Evolutionary conservation across 192 early-diverging fungal genomes (phyloP).

Genomic region (Coemansia sp.): DNA sequence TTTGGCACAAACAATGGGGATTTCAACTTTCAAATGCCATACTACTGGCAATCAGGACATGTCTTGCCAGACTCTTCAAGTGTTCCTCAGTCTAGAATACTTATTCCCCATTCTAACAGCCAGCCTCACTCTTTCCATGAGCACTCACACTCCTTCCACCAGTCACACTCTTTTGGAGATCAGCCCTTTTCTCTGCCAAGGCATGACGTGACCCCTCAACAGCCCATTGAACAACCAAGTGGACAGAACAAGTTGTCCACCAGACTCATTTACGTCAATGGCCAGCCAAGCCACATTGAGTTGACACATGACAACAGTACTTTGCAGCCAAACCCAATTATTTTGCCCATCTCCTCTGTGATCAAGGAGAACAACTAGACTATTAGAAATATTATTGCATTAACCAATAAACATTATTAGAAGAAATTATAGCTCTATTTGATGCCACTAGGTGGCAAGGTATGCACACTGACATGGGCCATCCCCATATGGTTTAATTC

Average conservation of each 20-base stretch:
- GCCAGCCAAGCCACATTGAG: constrained; percentile 37
- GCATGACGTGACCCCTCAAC: neutral
- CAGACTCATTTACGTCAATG: constrained; percentile 37
- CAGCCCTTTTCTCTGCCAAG: constrained; percentile 8
- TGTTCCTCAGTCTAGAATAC: constrained; percentile 1
- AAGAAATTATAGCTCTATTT: too few species aligned
- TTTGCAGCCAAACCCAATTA: constrained; percentile 39
- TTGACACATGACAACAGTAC: constrained; percentile 28
- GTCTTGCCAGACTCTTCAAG: neutral
- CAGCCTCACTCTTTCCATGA: constrained; percentile 4
- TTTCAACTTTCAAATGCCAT: constrained; percentile 35
- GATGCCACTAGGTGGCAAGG: too few species aligned
- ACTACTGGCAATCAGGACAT: neutral
- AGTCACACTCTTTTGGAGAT: neutral
- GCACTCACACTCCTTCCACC: neutral
- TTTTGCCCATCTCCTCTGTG: constrained; percentile 37
- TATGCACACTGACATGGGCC: too few species aligned
- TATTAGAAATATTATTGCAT: neutral
- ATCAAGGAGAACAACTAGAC: constrained; percentile 13
- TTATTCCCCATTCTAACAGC: neutral
- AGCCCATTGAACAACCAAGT: neutral
- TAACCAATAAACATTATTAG: neutral
- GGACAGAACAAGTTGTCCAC: constrained; percentile 28
- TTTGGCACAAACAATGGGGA: constrained; percentile 4
- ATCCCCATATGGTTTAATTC: too few species aligned